These are phyloP conservation scores for Trichoderma hamatum DNA, from an alignment of 2,329 filamentous ascomycete genomes.

Conservation along the genomic window DNA sequence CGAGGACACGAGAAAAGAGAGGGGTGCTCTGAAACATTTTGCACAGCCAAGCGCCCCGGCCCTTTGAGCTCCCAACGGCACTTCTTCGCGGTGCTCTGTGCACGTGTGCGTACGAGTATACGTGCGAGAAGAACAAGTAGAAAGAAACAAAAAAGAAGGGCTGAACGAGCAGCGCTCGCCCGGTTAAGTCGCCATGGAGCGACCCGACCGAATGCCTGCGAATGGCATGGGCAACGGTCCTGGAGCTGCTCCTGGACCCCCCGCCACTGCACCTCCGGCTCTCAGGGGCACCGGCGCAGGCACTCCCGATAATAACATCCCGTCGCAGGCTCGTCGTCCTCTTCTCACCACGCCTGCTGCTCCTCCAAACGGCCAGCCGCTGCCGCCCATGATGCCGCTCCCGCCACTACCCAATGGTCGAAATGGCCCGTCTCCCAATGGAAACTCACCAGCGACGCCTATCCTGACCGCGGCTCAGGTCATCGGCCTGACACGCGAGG, in stretches of 20 bases:
- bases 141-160: not conserved
- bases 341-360: constrained; percentile 45
- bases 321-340: constrained; percentile 44
- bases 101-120: not conserved
- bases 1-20: constrained; percentile 26
- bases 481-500: constrained; percentile 65
- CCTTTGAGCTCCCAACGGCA: constrained; percentile 21
- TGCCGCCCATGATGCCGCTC: constrained; percentile 43
- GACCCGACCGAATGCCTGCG: constrained; percentile 40
- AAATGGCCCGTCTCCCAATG: constrained; percentile 48
- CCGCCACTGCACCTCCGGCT: constrained; percentile 34
- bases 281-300: constrained; percentile 36
- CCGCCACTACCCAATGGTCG: constrained; percentile 53
- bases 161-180: constrained; percentile 25
- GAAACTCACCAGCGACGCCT: constrained; percentile 53
- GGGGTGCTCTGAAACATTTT: constrained; percentile 40
- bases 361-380: constrained; percentile 45
- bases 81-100: not conserved
- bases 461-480: constrained; percentile 65
- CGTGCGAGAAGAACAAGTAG: not conserved
- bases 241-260: constrained; percentile 24
- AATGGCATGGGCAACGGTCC: constrained; percentile 26
- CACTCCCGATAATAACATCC: constrained; percentile 49
- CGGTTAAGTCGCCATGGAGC: constrained; percentile 39
- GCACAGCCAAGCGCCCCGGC: constrained; percentile 24